These are phyloP conservation scores for Kwoniella botswanensis DNA, from an alignment of 768 basidiomycete genomes.

Conservation along the genomic window DNA sequence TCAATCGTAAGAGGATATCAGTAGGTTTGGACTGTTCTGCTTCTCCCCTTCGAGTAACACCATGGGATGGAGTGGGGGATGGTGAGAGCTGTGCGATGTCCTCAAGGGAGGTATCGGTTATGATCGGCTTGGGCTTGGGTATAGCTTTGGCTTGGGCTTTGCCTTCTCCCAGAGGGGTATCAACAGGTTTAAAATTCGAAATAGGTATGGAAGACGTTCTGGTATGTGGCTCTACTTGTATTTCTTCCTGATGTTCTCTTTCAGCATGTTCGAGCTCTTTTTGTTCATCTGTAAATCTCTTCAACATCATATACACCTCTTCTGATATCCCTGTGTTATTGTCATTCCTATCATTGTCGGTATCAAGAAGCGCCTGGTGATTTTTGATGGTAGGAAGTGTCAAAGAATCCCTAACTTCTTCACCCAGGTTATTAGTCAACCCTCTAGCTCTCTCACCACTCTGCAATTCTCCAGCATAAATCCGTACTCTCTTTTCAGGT, in stretches of 20 bases:
- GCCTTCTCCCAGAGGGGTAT: not conserved
- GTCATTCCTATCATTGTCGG: not conserved
- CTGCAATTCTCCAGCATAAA: constrained; percentile 15
- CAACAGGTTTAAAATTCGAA: too few relatives aligned
- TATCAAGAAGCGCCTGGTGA: too few relatives aligned
- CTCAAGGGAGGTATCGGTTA: not conserved
- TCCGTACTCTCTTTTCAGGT: constrained; percentile 16
- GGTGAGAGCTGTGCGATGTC: not conserved
- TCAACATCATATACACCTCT: constrained; percentile 16
- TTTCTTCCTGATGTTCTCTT: not conserved
- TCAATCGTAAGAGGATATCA: not conserved
- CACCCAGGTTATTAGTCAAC: constrained; percentile 14
- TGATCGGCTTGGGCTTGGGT: not conserved
- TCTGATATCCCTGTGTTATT: constrained; percentile 2
- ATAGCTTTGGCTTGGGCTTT: not conserved
- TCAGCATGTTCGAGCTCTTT: constrained; percentile 9
- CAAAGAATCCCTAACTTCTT: constrained; percentile 1
- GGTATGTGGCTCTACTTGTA: not conserved
- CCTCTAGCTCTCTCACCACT: constrained; percentile 7
- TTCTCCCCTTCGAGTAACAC: not conserved
- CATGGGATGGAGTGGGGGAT: not conserved
- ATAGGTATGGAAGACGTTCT: not conserved
- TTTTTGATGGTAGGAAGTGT: not conserved
- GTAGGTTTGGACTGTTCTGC: not conserved
- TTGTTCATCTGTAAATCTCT: constrained; percentile 11